Evolutionary conservation across 1,284 basidiomycete species (phyloP).

Genomic region (Boletus calvinii): DNA sequence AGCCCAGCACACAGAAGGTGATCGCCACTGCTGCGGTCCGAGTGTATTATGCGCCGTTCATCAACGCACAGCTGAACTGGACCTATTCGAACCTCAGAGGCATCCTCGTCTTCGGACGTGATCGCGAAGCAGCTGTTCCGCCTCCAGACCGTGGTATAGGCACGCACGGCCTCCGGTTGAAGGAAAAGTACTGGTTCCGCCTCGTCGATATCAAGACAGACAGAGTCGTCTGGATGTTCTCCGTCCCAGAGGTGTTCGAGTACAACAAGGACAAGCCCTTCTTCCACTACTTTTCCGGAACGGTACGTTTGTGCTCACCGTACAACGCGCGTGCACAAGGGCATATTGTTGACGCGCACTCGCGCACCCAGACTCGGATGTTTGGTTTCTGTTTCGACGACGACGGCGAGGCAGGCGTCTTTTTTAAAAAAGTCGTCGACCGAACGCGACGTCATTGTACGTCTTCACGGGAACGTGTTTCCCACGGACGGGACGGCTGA

Average conservation of each 20-base stretch:
- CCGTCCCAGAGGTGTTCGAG: constrained; percentile 74
- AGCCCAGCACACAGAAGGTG: constrained; percentile 35
- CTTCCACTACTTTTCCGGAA: constrained; percentile 87
- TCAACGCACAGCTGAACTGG: constrained; percentile 55
- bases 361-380: constrained; percentile 59
- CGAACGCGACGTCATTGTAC: constrained; percentile 34
- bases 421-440: constrained; percentile 52
- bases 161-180: constrained; percentile 27
- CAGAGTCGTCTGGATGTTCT: constrained; percentile 88
- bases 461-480: constrained; percentile 10
- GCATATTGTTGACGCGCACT: not conserved
- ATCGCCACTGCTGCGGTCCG: constrained; percentile 39
- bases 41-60: constrained; percentile 56
- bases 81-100: constrained; percentile 70
- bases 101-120: constrained; percentile 69
- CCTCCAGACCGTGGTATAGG: constrained; percentile 19
- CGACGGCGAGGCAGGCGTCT: constrained; percentile 57
- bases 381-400: constrained; percentile 77
- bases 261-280: constrained; percentile 90
- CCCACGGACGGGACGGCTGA: not conserved
- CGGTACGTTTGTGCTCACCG: constrained; percentile 47
- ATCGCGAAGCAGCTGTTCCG: constrained; percentile 40
- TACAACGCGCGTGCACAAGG: not conserved
- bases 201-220: constrained; percentile 71
- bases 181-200: constrained; percentile 63